Evolutionary conservation across 2,329 filamentous ascomycete genomes (phyloP).

Genomic region (Epichloe typhina): DNA sequence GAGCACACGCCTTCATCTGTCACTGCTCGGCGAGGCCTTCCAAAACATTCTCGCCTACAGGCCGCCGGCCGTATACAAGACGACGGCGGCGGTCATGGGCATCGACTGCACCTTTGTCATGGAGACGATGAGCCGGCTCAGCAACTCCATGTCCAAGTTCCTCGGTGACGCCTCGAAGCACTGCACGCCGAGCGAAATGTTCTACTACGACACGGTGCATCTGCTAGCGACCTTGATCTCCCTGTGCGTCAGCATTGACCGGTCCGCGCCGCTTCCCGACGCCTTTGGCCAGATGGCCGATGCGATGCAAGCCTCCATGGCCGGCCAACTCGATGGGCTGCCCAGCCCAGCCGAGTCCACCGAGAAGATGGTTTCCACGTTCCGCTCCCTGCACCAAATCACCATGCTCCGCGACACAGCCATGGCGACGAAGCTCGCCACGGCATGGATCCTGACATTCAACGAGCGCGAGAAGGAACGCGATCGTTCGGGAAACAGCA

Average conservation of each 20-base stretch:
- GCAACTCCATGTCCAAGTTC: conserved; percentile 28
- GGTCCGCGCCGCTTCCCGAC: conserved; percentile 11
- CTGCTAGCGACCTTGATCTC: conserved; percentile 25
- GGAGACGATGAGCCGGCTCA: conserved; percentile 28
- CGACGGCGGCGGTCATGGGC: conserved; percentile 21
- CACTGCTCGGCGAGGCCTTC: conserved; percentile 36
- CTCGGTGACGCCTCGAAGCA: conserved; percentile 17
- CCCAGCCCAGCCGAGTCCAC: conserved; percentile 5
- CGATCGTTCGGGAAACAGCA: conserved; percentile 25
- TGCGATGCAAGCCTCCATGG: conserved; percentile 14
- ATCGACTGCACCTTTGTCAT: conserved; percentile 31
- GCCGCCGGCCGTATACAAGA: conserved; percentile 38
- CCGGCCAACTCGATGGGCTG: conserved; percentile 13
- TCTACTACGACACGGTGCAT: conserved; percentile 30
- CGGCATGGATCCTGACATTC: conserved; percentile 22
- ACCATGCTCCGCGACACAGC: conserved; percentile 26
- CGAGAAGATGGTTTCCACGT: conserved; percentile 10
- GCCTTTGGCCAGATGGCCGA: conserved; percentile 15
- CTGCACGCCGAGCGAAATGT: conserved; percentile 29
- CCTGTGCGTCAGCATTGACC: conserved; percentile 14
- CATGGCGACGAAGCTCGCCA: conserved; percentile 17
- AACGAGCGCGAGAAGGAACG: conserved; percentile 27
- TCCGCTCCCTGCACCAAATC: conserved; percentile 23
- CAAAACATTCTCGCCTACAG: conserved; percentile 35
- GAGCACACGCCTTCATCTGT: conserved; percentile 36